A percentile compares a stretch with the other conserved stretches of the same genome.
These are phyloP conservation scores for Nicotiana sylvestris DNA, from an alignment of 257 asterid species.

Conservation along the genomic window DNA sequence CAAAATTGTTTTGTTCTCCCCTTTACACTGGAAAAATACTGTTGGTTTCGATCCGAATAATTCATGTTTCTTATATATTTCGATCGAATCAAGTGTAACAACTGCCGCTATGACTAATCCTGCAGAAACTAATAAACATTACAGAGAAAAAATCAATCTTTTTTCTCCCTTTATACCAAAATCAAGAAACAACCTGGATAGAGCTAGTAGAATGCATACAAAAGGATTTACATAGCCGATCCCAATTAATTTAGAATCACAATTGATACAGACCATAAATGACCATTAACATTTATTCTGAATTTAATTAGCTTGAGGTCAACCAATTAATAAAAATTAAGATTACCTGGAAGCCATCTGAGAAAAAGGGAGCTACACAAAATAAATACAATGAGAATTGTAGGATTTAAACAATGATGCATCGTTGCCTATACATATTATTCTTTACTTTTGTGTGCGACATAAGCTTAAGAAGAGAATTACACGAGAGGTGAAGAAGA, in stretches of 20 bases:
- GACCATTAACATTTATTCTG: too few species aligned
- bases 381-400: neutral
- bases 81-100: constrained; percentile 63
- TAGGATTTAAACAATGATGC: neutral
- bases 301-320: neutral
- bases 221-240: neutral
- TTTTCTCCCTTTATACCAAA: neutral
- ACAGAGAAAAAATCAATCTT: neutral
- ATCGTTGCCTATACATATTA: neutral
- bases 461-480: neutral
- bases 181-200: neutral
- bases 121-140: constrained; percentile 17
- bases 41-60: constrained; percentile 52
- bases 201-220: neutral
- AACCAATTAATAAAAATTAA: neutral
- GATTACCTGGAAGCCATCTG: constrained; percentile 47
- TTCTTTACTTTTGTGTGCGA: neutral
- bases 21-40: constrained; percentile 59
- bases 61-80: constrained; percentile 62
- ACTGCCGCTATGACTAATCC: constrained; percentile 44
- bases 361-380: constrained; percentile 27
- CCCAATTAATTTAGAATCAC: neutral
- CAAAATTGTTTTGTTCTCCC: constrained; percentile 43
- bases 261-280: neutral
- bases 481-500: neutral